Evolutionary conservation across 2,329 filamentous ascomycete species (phyloP), one percentile per base, ranked within the genome.

Genomic region (Fonsecaea pedrosoi): DNA sequence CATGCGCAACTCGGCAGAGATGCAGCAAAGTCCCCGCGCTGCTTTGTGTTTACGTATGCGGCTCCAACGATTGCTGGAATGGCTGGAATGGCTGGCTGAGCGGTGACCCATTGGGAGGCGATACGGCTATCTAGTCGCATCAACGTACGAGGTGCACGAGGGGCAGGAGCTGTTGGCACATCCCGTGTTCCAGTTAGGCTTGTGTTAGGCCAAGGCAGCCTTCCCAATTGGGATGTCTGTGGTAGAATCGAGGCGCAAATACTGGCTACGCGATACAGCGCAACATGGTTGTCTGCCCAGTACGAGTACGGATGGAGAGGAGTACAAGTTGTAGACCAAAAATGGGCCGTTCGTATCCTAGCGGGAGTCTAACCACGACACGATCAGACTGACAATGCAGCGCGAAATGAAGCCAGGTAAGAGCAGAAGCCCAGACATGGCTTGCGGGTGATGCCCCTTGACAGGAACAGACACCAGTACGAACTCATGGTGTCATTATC

Each of bases 401-500:
- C 50, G 45, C 50, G 59, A 18, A 30, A 18, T 15, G 45, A 35
- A 54, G 59, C 37, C 50, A n/a, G 34, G 60, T 55, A 35, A 48
- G 53, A 62, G 38, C 6, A 37, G 50, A 25, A 25, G 25, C 25
- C 25, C 57, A 53, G 59, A 66, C 50, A 53, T 67, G 60, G 61
- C 60, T 64, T 61, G 61, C 53, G 34, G 56, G 25, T 32, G 45
- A 25, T 57, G 61, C 38, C 15, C 13, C 25, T 21, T 37, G 53
- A 35, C 15, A 37, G 35, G 35, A 25, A 62, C 53, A 21, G 37
- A 67, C 56, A 37, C 38, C 53, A 65, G 56, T 48, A 15, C 18
- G 45, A 25, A 25, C 25, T 25, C 65, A 59, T 64, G 56, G 62
- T 62, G 62, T 68, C 66, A 65, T 59, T 55, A 68, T 62, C 66